Base-by-base conservation (phyloP, 768 basidiomycete species). In the Hericium coralloides region DNA sequence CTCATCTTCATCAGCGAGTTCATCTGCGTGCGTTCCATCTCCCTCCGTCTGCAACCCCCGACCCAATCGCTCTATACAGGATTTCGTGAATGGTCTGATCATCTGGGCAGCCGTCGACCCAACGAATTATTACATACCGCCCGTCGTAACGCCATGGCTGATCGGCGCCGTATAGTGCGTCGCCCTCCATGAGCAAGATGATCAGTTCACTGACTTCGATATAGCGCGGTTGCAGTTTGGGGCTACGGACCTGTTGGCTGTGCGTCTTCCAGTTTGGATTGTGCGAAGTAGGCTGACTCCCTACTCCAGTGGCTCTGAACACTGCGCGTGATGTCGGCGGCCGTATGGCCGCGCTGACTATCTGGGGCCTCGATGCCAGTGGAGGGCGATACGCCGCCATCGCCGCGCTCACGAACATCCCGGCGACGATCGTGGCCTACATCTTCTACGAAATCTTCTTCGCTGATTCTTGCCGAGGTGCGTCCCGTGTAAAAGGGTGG, bases 1-100 rank as follows among this genome's bases (percentile, higher is more conserved):
- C 63, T 66, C 39, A 69, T 66, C 36, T 67, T 77, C 55, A 61
- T 76, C n/a, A 75, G 77, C 56, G 74, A 75, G 56, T 73, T 75
- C 49, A 55, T 72, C 54, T 67, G 63, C 31, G 74, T 76, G 55
- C 57, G 66, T 57, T n/a, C 43, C 43, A 15, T 48, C 41, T 48
- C 25, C 54, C 14, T 25, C 54, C 10, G 36, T 15, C 31, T 39
- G 49, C 6, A 23, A 36, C 12, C 8, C 25, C 36, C 31, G 38
- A 18, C 20, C 31, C 20, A 58, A 36, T 55, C 17, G 23, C 39
- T 1, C 12, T 12, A 17, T 14, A 39, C 36, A 65, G 64, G 63
- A 67, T 52, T 65, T 66, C 57, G 52, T 67, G 25, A 58, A 63
- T 22, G 65, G 62, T 17, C 39, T 66, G 12, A 60, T 60, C 47